These are phyloP conservation scores for Penicillium longicatenatum DNA, from an alignment of 495 filamentous ascomycete genomes.

Conservation along the genomic window DNA sequence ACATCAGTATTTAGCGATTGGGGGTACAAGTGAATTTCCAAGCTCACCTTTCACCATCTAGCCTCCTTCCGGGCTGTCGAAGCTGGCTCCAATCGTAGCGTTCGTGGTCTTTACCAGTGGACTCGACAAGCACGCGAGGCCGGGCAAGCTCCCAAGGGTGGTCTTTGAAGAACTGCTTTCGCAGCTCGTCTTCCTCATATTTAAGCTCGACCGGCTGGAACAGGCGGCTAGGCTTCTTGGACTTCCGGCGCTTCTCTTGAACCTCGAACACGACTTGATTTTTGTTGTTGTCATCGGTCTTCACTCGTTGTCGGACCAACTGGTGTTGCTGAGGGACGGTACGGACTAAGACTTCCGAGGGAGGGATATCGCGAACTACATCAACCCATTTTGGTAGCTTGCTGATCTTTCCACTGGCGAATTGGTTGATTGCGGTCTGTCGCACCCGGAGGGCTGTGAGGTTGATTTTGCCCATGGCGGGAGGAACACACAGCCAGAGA, in stretches of 20 bases:
- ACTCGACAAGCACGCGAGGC: conserved; percentile 81
- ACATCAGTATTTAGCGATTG: neutral
- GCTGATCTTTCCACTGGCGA: conserved; percentile 51
- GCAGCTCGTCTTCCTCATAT: conserved; percentile 85
- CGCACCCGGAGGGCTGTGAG: conserved; percentile 74
- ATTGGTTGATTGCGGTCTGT: conserved; percentile 60
- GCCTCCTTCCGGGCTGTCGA: conserved; percentile 71
- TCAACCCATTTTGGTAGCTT: conserved; percentile 74
- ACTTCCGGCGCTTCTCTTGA: conserved; percentile 42
- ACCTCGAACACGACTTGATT: conserved; percentile 43
- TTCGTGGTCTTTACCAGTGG: conserved; percentile 77
- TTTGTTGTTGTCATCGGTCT: conserved; percentile 34
- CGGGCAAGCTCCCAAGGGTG: conserved; percentile 97
- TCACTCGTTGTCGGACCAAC: conserved; percentile 52
- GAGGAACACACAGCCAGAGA: neutral
- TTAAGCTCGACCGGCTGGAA: conserved; percentile 77
- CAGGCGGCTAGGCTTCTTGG: conserved; percentile 68
- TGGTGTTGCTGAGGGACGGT: conserved; percentile 67
- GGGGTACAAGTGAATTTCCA: neutral
- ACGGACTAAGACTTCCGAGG: conserved; percentile 73
- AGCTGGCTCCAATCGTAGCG: conserved; percentile 81
- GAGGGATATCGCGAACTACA: conserved; percentile 73
- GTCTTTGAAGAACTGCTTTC: conserved; percentile 80
- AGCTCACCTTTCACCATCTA: conserved; percentile 84
- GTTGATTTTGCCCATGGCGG: conserved; percentile 67